Conservation (phyloP, 495 filamentous ascomycete species). For the Aspergillus steynii region DNA sequence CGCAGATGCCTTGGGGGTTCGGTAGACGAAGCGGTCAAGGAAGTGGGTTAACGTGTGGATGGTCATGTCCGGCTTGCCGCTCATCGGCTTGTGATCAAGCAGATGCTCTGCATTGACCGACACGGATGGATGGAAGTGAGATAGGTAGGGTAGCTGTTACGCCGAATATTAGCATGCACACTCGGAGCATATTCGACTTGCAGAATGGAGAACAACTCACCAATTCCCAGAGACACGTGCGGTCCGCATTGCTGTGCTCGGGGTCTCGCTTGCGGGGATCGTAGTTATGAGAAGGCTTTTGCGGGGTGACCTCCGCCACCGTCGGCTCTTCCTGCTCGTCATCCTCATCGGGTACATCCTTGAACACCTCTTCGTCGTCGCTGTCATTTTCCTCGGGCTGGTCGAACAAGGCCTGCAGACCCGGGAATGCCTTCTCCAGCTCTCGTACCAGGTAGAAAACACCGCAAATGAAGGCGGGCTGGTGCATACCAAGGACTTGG, state of each 20-base stretch:
- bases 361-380: slow-evolving; percentile 73
- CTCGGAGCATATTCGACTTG: not conserved
- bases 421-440: slow-evolving; percentile 71
- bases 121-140: slow-evolving; percentile 94
- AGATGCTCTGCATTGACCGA: slow-evolving; percentile 76
- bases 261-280: slow-evolving; percentile 90
- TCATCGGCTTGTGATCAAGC: slow-evolving; percentile 63
- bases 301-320: slow-evolving; percentile 16
- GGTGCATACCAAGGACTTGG: slow-evolving; percentile 82
- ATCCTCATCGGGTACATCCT: slow-evolving; percentile 63
- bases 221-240: slow-evolving; percentile 90
- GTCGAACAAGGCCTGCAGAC: slow-evolving; percentile 69
- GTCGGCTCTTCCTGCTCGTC: slow-evolving; percentile 35
- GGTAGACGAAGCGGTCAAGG: slow-evolving; percentile 95
- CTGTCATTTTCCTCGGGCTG: slow-evolving; percentile 66
- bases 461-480: slow-evolving; percentile 89
- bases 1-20: slow-evolving; percentile 72
- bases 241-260: slow-evolving; percentile 84
- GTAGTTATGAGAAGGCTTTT: slow-evolving; percentile 52
- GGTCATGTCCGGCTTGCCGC: slow-evolving; percentile 83
- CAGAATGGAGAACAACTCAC: slow-evolving; percentile 39
- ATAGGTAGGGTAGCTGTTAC: slow-evolving; percentile 63
- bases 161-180: slow-evolving; percentile 13
- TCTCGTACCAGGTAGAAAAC: slow-evolving; percentile 85
- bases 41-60: slow-evolving; percentile 90